A percentile compares a stretch with the other conserved stretches of the same genome.
Conservation (phyloP, 306 rosid genomes). For the Acacia acuminata region DNA sequence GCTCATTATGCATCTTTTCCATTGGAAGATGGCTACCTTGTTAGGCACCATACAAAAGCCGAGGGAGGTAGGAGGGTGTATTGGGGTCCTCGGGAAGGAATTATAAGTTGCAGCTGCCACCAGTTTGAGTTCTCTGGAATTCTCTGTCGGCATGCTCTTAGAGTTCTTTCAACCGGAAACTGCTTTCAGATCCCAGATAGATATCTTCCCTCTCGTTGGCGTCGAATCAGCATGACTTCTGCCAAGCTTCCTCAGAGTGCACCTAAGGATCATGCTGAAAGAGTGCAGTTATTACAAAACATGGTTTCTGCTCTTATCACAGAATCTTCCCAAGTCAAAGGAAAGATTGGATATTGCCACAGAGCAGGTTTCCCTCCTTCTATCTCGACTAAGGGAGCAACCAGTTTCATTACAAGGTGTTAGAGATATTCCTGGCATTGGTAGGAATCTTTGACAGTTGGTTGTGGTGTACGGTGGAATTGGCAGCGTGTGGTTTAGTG, state of each 20-base stretch:
- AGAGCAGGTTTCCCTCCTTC: conserved; percentile 72
- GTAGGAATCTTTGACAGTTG: conserved; percentile 51
- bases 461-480: conserved; percentile 8
- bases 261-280: conserved; percentile 67
- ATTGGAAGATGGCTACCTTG: conserved; percentile 84
- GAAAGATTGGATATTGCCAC: conserved; percentile 85
- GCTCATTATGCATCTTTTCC: conserved; percentile 94
- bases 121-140: conserved; percentile 95
- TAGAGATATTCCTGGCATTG: conserved; percentile 58
- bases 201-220: conserved; percentile 93
- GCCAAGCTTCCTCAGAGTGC: conserved; percentile 58
- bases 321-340: conserved; percentile 84
- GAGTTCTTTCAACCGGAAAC: conserved; percentile 91
- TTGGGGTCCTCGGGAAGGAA: conserved; percentile 85
- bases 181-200: conserved; percentile 95
- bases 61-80: conserved; percentile 87
- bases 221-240: conserved; percentile 73
- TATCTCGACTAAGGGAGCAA: conserved; percentile 74
- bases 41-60: conserved; percentile 89
- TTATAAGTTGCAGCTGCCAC: conserved; percentile 90
- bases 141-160: conserved; percentile 88
- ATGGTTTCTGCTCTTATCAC: conserved; percentile 76
- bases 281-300: conserved; percentile 69
- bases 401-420: conserved; percentile 67
- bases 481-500: conserved; percentile 16